phyloP scores from a whole-genome alignment of 371 early-diverging fungal species.

The Dinochytrium kinnereticum region DNA sequence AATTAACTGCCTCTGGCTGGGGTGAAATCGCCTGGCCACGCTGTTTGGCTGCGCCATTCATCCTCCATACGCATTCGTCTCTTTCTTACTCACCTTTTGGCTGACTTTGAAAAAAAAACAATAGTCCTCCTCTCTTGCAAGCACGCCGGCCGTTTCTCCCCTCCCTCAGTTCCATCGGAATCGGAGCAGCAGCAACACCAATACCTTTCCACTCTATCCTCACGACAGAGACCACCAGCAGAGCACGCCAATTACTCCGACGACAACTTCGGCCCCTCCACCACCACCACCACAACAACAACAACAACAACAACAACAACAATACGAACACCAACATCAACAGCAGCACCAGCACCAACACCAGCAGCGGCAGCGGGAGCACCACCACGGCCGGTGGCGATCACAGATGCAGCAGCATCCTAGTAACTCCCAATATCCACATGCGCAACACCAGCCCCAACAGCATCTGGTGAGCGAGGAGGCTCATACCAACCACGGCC shows the following conservation, averaged over 20 bases:
- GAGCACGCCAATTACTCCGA: background rate
- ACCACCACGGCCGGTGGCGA: background rate
- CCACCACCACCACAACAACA: slow-evolving; percentile 1
- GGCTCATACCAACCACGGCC: too few species aligned
- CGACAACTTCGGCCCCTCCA: background rate
- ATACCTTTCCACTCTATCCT: background rate
- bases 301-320: background rate
- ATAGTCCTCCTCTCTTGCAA: background rate
- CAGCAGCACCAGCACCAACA: background rate
- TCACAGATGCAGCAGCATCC: background rate
- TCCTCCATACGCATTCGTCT: background rate
- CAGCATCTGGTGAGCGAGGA: background rate
- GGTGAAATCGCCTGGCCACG: background rate
- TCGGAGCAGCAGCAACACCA: background rate
- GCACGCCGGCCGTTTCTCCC: background rate
- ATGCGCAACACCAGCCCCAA: background rate
- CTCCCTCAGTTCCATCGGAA: background rate
- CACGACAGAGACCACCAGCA: background rate
- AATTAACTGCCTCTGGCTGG: too few species aligned
- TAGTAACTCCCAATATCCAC: too few species aligned
- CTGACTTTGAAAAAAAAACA: background rate
- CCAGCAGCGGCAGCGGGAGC: background rate
- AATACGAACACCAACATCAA: background rate
- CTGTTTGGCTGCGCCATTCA: background rate
- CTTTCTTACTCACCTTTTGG: background rate